Percentiles rank a stretch among this genome's conserved stretches.
Evolutionary conservation across 169 alveolate genomes (phyloP).

Genomic region (Cryptosporidium ryanae): DNA sequence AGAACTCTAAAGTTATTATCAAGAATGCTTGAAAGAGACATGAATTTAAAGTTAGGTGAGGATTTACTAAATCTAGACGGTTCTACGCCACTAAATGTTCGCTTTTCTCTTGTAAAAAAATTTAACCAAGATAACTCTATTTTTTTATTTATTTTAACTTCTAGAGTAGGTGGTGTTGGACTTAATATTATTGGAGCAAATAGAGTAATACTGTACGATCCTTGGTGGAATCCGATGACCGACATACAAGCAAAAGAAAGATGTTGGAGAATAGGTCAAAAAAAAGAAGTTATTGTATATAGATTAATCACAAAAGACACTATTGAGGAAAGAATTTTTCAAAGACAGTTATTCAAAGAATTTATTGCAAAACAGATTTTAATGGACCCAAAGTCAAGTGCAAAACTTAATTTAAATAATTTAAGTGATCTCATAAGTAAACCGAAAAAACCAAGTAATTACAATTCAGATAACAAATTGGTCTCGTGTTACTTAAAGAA

Average conservation of each 20-base stretch:
- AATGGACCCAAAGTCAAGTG: conserved; percentile 71
- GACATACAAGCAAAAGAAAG: conserved; percentile 89
- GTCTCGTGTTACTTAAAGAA: conserved; percentile 8
- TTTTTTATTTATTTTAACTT: conserved; percentile 78
- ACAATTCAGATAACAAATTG: not conserved
- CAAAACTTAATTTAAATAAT: conserved; percentile 34
- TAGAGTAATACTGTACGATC: conserved; percentile 87
- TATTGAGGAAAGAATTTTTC: conserved; percentile 84
- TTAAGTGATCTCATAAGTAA: conserved; percentile 22
- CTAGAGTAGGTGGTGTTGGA: conserved; percentile 91
- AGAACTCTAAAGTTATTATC: conserved; percentile 39
- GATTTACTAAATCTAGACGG: conserved; percentile 62
- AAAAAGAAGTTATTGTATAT: conserved; percentile 87
- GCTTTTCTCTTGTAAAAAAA: conserved; percentile 74
- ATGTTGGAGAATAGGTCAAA: conserved; percentile 91
- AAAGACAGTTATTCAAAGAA: conserved; percentile 83
- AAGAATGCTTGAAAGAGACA: conserved; percentile 39
- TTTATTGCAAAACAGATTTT: conserved; percentile 78
- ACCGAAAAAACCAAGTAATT: conserved; percentile 44
- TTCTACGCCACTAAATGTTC: conserved; percentile 44
- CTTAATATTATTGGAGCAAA: conserved; percentile 87
- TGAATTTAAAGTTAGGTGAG: conserved; percentile 7
- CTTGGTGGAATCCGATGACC: conserved; percentile 91
- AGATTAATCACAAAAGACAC: conserved; percentile 84
- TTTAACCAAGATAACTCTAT: conserved; percentile 73